phyloP scores from a whole-genome alignment of 2,329 filamentous ascomycete species.

The Sphaceloma murrayae region DNA sequence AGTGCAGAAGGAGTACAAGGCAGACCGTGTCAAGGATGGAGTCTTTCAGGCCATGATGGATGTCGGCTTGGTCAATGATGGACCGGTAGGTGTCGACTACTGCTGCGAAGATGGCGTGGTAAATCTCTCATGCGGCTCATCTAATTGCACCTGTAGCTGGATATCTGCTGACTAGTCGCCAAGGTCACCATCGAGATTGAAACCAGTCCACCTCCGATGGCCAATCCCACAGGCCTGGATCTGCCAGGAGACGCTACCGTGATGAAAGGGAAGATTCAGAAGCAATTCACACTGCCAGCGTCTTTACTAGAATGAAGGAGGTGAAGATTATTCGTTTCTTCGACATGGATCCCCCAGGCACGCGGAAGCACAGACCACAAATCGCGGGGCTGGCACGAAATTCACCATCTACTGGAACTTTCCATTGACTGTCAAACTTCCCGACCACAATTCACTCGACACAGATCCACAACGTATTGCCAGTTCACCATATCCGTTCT shows the following conservation, averaged over 20 bases:
- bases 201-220: constrained; percentile 37
- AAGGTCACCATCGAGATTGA: constrained; percentile 43
- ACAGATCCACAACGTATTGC: no score
- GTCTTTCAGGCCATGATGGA: constrained; percentile 99
- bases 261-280: constrained; percentile 28
- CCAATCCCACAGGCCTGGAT: constrained; percentile 26
- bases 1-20: constrained; percentile 60
- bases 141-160: background rate
- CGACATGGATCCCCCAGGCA: background rate
- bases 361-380: constrained; percentile 8
- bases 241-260: constrained; percentile 23
- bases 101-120: constrained; percentile 49
- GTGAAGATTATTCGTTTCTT: no score
- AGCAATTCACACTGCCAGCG: constrained; percentile 29
- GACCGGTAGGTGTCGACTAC: constrained; percentile 56
- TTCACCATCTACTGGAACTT: constrained; percentile 15
- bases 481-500: no score
- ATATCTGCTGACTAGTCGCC: constrained; percentile 16
- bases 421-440: constrained; percentile 1
- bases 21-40: constrained; percentile 81
- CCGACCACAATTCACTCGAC: no score
- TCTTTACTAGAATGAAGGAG: constrained; percentile 32
- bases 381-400: constrained; percentile 13
- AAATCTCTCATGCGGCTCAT: constrained; percentile 29
- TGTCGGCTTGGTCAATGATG: constrained; percentile 82